Base-by-base conservation (phyloP, 495 filamentous ascomycete genomes). In the Daldinia concentrica region DNA sequence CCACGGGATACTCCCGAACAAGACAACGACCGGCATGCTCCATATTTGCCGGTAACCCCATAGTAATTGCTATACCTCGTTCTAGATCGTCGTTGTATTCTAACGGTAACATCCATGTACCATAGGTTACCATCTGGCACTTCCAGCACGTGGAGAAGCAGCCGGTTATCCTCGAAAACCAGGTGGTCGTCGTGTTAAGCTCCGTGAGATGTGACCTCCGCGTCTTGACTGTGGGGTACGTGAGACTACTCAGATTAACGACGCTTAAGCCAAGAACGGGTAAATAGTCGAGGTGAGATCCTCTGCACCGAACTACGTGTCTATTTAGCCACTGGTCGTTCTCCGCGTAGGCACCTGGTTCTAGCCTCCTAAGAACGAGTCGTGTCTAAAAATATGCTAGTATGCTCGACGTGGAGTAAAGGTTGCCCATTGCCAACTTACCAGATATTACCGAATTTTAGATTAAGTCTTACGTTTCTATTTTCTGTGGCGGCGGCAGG, bases 241-340 rank as follows among this genome's bases (percentile, higher is more conserved):
- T 50, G 60, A 60, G 56, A 48, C 55, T 68, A 45, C 64, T 65
- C 71, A 69, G 57, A 59, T 66, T 68, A 64, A 64, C 69, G 69
- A 72, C 54, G 7, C 43, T 50, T 59, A 54, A 50, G 68, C 74
- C 74, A 76, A 76, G 74, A 54, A 51, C 74, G 74, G 74, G 48
- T 76, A 76, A 76, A 76, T 76, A 22, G 39, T 71, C 39, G 37
- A 66, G 62, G 60, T 60, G 55, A 69, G 58, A 69, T 65, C 62
- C 74, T 71, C 68, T 74, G 74, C 71, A 62, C 74, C 71, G 54
- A 71, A 19, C 50, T 37, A 56, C 36, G 39, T 64, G 19, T 36
- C 12, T 57, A 76, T 74, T 74, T 76, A 76, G 68, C 71, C 74
- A 71, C 29, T 62, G 37, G 37, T 17, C 1, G 14, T 27, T 62